Conservation (phyloP, 2,329 filamentous ascomycete species). For the Botrytis pseudocinerea region DNA sequence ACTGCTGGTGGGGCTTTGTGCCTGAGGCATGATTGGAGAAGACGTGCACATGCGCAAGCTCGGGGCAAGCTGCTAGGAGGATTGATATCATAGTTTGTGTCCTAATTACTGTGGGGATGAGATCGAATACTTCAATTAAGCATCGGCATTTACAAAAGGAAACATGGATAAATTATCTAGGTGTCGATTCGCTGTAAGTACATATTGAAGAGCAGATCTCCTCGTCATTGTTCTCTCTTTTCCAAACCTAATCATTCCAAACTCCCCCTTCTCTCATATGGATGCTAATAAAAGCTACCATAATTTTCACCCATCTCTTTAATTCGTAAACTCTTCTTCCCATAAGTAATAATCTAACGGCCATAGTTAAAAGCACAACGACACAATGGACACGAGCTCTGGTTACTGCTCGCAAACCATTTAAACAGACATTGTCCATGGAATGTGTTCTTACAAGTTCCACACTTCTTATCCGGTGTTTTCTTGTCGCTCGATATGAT, state of each 20-base stretch:
- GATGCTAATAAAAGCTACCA: not conserved
- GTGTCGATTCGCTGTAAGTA: not conserved
- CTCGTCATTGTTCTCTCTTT: not conserved
- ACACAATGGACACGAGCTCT: slow-evolving; percentile 89
- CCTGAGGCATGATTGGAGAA: not conserved
- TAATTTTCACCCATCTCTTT: not conserved
- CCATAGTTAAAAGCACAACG: slow-evolving; percentile 76
- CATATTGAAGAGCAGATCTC: not conserved
- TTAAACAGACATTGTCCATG: slow-evolving; percentile 88
- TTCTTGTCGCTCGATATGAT: slow-evolving; percentile 87
- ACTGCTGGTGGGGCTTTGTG: not conserved
- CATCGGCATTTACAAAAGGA: not conserved
- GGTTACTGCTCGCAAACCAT: slow-evolving; percentile 94
- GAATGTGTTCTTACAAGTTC: slow-evolving; percentile 92
- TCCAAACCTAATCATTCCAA: not conserved
- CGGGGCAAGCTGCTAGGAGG: not conserved
- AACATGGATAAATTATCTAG: not conserved
- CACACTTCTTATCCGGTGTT: slow-evolving; percentile 87
- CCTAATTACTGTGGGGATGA: not conserved
- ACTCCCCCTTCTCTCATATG: not conserved
- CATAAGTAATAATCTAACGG: not conserved
- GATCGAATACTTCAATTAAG: not conserved
- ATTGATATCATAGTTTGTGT: not conserved
- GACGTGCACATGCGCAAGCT: not conserved
- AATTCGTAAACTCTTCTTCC: not conserved